Evolutionary conservation across 2,329 filamentous ascomycete species (phyloP), one percentile per base, ranked within the genome.

Genomic region (Phaeomoniella chlamydospora): DNA sequence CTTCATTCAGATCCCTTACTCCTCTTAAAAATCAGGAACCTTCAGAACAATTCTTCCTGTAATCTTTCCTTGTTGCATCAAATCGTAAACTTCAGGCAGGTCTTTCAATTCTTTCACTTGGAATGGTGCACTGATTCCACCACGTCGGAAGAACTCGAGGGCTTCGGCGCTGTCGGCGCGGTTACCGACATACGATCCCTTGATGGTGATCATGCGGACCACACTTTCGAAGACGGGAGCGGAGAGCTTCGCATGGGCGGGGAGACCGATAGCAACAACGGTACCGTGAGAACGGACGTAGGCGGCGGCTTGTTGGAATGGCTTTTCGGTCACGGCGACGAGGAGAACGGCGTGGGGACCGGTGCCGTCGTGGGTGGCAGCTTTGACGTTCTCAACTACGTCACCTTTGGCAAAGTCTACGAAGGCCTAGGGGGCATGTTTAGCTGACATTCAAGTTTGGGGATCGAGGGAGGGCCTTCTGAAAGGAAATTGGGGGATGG

Each of bases 111-210:
- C 84, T 36, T 85, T 76, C 5, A 74, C 72, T 77, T 94, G 92
- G 73, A 72, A 90, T 5, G 88, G 88, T 4, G 77, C 77, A 54
- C 84, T 80, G 70, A 96, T 87, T 44, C 92, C 62, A 12, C 88
- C 88, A 15, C 80, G 71, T 39, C 71, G 65, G 68, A 74, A 94
- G 66, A 94, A 94, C 46, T 94, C 87, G 43, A 96, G 68, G 2
- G 88, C 87, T 66, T 96, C 88, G 36, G 77, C 73, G 1, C 77
- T 80, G 56, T 96, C 88, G 55, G 80, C 77, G 46, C 88, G 74
- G 67, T 93, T 94, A 39, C 88, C 88, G 46, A 96, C 88, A 55
- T 94, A 94, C 49, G 77, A 85, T 41, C 87, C 87, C 67, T 83
- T 83, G 68, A 96, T 94, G 49, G 62, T 77, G 64, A 94, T 77